Base-by-base conservation (phyloP, 805 yeast genomes). In the Debaryomyces hansenii region DNA sequence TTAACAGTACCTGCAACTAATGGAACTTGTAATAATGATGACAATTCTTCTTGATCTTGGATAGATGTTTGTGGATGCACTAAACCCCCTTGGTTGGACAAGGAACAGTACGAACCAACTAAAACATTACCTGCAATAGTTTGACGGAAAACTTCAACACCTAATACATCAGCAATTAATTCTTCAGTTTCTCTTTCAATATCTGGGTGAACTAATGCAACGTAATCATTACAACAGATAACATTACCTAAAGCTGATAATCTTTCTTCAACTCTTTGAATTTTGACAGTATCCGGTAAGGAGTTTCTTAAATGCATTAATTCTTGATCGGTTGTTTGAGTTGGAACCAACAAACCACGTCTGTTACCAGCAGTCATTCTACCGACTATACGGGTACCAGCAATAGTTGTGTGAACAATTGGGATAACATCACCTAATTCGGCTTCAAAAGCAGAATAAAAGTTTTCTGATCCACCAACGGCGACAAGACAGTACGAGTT, bases 101-200 rank as follows among this genome's bases (percentile, higher is more conserved):
- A 78, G 20, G 96, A 73, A 71, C 98, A 92, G 74, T 94, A 94
- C 5, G 96, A 87, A 47, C 99, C 99, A 45, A 94, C 99, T 51
- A 94, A 79, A 48, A 94, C 97, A 70, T 94, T 92, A 57, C 97
- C 97, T 11, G 99, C 97, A 59, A 94, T 91, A 40, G 99, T 94
- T 72, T 94, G 99, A 75, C 98, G 86, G 80, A 94, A 94, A 39
- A 94, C 99, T 73, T 94, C 99, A 44, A 94, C 99, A 50, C 99
- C 99, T 48, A 94, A 79, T 12, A 91, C 97, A 69, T 94, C 99
- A 39, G 98, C 96, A 64, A 94, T 94, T 58, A 94, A 76, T 75
- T 94, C 99, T 74, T 94, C 99, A 44, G 99, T 94, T 72, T 94
- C 99, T 67, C 99, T 85, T 77, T 94, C 99, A 55, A 94, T 90